Conservation (phyloP, 768 basidiomycete species). For the Kwoniella sp. region DNA sequence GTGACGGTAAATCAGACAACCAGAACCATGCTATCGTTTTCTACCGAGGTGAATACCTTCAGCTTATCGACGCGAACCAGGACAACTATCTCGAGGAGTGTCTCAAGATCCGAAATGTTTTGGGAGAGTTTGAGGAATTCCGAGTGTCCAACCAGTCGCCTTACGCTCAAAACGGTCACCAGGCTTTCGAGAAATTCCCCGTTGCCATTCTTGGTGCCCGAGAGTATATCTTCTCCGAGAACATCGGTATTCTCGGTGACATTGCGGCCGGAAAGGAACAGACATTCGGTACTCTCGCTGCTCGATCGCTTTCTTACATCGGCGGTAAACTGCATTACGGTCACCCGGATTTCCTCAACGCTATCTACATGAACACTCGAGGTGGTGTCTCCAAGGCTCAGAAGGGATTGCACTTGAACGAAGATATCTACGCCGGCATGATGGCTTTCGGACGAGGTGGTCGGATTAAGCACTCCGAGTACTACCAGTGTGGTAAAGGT, state of each 20-base stretch:
- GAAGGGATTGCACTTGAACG: slow-evolving; percentile 97
- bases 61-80: slow-evolving; percentile 99
- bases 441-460: slow-evolving; percentile 95
- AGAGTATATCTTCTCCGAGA: slow-evolving; percentile 99
- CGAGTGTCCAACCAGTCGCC: slow-evolving; percentile 80
- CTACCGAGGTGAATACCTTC: slow-evolving; percentile 98
- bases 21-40: slow-evolving; percentile 99
- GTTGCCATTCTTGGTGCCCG: slow-evolving; percentile 97
- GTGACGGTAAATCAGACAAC: slow-evolving; percentile 99
- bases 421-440: slow-evolving; percentile 99
- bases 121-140: slow-evolving; percentile 96
- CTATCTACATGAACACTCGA: slow-evolving; percentile 94
- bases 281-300: slow-evolving; percentile 97
- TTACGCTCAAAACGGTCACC: slow-evolving; percentile 84
- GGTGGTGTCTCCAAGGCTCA: slow-evolving; percentile 99
- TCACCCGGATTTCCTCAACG: slow-evolving; percentile 98
- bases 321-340: slow-evolving; percentile 99
- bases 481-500: slow-evolving; percentile 98
- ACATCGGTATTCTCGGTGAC: slow-evolving; percentile 98
- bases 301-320: slow-evolving; percentile 92
- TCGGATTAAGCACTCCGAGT: slow-evolving; percentile 98
- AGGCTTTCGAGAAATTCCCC: slow-evolving; percentile 83
- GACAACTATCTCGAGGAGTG: slow-evolving; percentile 99
- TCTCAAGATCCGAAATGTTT: slow-evolving; percentile 97
- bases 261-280: slow-evolving; percentile 99